Conservation (phyloP, 1,284 basidiomycete genomes). For the Boletus holoroseus region DNA sequence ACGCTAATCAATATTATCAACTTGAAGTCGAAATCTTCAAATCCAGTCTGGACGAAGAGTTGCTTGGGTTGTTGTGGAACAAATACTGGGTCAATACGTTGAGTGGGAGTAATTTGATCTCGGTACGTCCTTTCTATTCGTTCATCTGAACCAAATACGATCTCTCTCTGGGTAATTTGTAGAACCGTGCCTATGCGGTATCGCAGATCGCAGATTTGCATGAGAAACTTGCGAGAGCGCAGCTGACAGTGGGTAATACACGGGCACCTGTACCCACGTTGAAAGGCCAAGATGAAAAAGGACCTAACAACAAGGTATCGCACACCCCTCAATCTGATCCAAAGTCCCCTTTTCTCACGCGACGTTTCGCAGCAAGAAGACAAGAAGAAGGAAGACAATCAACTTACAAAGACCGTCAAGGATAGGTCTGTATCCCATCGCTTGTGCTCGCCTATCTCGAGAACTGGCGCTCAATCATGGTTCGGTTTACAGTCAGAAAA, state of each 20-base stretch:
- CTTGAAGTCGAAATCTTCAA: conserved; percentile 96
- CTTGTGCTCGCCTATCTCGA: not conserved
- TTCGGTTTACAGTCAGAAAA: conserved; percentile 59
- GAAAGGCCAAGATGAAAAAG: conserved; percentile 45
- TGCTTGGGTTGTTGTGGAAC: conserved; percentile 93
- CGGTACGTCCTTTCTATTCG: conserved; percentile 47
- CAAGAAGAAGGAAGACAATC: conserved; percentile 73
- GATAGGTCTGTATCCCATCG: conserved; percentile 58
- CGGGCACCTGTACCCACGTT: conserved; percentile 48
- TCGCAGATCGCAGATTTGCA: conserved; percentile 86
- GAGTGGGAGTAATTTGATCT: conserved; percentile 84
- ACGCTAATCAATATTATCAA: conserved; percentile 94
- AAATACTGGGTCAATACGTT: conserved; percentile 99
- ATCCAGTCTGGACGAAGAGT: conserved; percentile 76
- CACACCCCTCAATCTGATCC: not conserved
- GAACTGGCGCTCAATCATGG: not conserved
- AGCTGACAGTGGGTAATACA: conserved; percentile 49
- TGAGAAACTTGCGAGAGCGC: conserved; percentile 74
- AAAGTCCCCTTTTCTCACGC: not conserved
- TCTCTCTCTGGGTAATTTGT: not conserved
- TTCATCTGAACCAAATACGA: not conserved
- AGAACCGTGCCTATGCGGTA: conserved; percentile 88
- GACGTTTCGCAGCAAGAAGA: conserved; percentile 46
- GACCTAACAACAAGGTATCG: conserved; percentile 27
- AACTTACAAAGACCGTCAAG: conserved; percentile 74